Base-by-base conservation (phyloP, 805 yeast species). In the Lipomyces chichibuensis region DNA sequence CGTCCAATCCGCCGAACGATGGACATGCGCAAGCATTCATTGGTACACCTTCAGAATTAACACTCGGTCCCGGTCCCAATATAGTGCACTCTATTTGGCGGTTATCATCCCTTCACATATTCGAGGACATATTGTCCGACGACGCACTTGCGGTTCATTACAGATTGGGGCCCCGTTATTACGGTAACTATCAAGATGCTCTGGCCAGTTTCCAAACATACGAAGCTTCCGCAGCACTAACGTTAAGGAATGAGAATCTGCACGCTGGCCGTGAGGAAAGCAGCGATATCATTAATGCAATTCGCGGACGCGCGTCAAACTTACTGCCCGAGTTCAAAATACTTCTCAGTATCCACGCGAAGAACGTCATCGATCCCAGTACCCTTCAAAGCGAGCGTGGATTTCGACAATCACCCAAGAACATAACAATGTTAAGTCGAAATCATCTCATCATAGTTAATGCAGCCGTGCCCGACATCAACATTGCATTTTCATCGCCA, bases 141-240 rank as follows among this genome's bases (percentile, higher is more conserved):
- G 76, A 73, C 32, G 29, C 70, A 9, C 49, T 74, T 14, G 62
- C 70, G 14, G 68, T 74, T n/a, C 66, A 71, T 29, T 68, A 70
- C 51, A 63, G 64, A 8, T 60, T 74, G 9, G 75, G 75, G 1
- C 73, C 76, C 2, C 53, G 72, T 20, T 74, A 74, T 56, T 55
- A 65, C n/a, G 76, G 76, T 20, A 68, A 69, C 33, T 74, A 65
- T 60, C 76, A 74, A 25, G 76, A 73, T 23, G 43, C 69, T 1
- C 62, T 74, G 39, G 74, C 73, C 3, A 60, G 64, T n/a, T 74
- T 68, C 46, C 71, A 72, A 57, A 73, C 76, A 0, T 73, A 73
- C 51, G 67, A 64, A 43, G 74, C 75, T 4, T 72, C 75, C 6
- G 70, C 76, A 2, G 65, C 70, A 13, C 62, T 73, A 25, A 73